These are phyloP conservation scores for Gossypium anomalum DNA, from an alignment of 345 rosid genomes.

Conservation along the genomic window DNA sequence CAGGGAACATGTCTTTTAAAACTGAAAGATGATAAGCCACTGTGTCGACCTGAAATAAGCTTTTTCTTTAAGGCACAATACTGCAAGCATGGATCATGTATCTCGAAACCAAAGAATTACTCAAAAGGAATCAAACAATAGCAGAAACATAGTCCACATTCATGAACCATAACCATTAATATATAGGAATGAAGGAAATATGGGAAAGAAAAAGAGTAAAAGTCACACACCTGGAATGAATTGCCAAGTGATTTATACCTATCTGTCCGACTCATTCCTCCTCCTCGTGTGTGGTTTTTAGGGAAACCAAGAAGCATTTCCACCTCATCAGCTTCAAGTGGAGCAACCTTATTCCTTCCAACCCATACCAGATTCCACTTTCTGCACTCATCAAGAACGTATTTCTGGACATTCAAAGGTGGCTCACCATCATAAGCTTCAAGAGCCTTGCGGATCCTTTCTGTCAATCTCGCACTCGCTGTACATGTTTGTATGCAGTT, in stretches of 20 bases:
- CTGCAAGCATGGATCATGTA: background rate
- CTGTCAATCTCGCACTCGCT: slow-evolving; percentile 68
- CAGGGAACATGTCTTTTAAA: slow-evolving; percentile 54
- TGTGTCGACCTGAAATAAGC: slow-evolving; percentile 68
- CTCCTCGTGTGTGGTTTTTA: slow-evolving; percentile 85
- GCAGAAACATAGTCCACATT: background rate
- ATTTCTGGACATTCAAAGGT: slow-evolving; percentile 42
- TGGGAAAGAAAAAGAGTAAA: background rate
- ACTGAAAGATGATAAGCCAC: slow-evolving; percentile 88
- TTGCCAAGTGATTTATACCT: slow-evolving; percentile 86
- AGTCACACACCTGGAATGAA: slow-evolving; percentile 65
- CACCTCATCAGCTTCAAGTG: slow-evolving; percentile 85
- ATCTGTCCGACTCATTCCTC: slow-evolving; percentile 77
- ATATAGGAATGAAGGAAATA: background rate
- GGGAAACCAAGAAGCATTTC: slow-evolving; percentile 93
- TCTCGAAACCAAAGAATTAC: background rate
- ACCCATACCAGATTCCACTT: slow-evolving; percentile 98
- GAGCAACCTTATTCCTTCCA: slow-evolving; percentile 79
- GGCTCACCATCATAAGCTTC: slow-evolving; percentile 54
- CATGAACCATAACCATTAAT: background rate
- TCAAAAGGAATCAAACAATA: background rate
- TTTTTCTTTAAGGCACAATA: background rate
- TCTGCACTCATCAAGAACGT: slow-evolving; percentile 59
- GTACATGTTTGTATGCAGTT: slow-evolving; percentile 73
- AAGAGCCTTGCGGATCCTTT: slow-evolving; percentile 62